phyloP scores from a whole-genome alignment of 768 basidiomycete genomes.

The Omphalotus guepiniiformis region DNA sequence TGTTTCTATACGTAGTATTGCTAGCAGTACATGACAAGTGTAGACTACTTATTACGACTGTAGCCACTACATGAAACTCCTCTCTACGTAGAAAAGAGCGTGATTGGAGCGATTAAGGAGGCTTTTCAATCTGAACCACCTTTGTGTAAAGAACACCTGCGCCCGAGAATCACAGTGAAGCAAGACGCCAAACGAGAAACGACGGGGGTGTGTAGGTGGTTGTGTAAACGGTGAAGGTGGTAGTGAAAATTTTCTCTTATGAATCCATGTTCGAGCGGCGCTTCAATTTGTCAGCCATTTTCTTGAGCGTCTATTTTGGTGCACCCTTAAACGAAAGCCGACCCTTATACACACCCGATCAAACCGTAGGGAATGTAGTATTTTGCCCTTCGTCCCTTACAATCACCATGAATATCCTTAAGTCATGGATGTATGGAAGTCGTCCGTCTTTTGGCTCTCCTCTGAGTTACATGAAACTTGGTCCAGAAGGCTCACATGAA shows the following conservation, averaged over 20 bases:
- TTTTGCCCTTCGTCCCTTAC: not conserved
- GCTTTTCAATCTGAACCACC: constrained; percentile 54
- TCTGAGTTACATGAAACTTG: constrained; percentile 57
- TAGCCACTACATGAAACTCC: constrained; percentile 88
- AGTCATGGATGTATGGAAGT: constrained; percentile 29
- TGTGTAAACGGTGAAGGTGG: constrained; percentile 6
- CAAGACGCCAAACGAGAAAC: constrained; percentile 57
- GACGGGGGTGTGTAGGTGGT: constrained; percentile 16
- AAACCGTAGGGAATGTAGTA: too few species aligned
- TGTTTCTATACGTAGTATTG: too few species aligned
- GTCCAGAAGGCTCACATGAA: constrained; percentile 39
- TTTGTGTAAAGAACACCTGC: constrained; percentile 28
- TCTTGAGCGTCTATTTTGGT: not conserved
- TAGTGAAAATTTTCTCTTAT: not conserved
- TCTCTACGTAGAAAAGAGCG: constrained; percentile 57
- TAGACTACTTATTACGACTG: constrained; percentile 31
- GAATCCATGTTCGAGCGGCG: not conserved
- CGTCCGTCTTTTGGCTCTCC: constrained; percentile 29
- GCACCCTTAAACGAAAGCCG: not conserved
- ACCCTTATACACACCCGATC: too few species aligned
- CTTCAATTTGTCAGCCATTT: not conserved
- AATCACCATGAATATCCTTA: constrained; percentile 26
- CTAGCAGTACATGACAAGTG: too few species aligned
- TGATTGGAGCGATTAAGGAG: constrained; percentile 85
- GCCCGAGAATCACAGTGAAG: constrained; percentile 45